These are phyloP conservation scores for Lachnellula cervina DNA, from an alignment of 2,329 filamentous ascomycete species.

Conservation along the genomic window DNA sequence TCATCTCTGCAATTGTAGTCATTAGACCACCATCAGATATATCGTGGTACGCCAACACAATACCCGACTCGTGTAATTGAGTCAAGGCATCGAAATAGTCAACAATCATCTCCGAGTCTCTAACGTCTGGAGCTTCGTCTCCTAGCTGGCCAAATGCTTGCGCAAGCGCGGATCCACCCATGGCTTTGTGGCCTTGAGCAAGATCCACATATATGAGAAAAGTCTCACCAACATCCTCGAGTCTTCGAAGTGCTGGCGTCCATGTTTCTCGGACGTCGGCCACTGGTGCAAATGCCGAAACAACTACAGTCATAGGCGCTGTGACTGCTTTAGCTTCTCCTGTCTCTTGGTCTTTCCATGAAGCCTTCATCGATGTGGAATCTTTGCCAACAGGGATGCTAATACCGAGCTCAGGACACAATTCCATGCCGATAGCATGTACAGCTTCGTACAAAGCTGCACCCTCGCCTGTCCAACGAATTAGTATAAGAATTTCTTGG, in stretches of 20 bases:
- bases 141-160: constrained; percentile 87
- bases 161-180: constrained; percentile 87
- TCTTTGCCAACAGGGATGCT: constrained; percentile 97
- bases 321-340: constrained; percentile 78
- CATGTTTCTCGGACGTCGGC: constrained; percentile 80
- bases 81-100: constrained; percentile 87
- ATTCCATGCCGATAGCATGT: constrained; percentile 83
- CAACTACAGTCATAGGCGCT: constrained; percentile 83
- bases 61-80: constrained; percentile 59
- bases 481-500: no score
- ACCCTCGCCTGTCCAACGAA: constrained; percentile 56
- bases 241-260: constrained; percentile 81
- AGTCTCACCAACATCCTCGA: constrained; percentile 85
- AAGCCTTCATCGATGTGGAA: constrained; percentile 98
- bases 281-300: constrained; percentile 85
- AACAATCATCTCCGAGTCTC: constrained; percentile 71
- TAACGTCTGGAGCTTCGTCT: constrained; percentile 78
- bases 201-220: constrained; percentile 89
- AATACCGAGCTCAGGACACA: constrained; percentile 86
- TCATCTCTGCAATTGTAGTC: constrained; percentile 92
- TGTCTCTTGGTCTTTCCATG: constrained; percentile 71
- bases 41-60: constrained; percentile 92
- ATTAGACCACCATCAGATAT: constrained; percentile 88
- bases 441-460: constrained; percentile 92
- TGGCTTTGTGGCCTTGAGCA: constrained; percentile 69